These are phyloP conservation scores for Cyclaneusma minus DNA, from an alignment of 2,329 filamentous ascomycete genomes.

Conservation along the genomic window DNA sequence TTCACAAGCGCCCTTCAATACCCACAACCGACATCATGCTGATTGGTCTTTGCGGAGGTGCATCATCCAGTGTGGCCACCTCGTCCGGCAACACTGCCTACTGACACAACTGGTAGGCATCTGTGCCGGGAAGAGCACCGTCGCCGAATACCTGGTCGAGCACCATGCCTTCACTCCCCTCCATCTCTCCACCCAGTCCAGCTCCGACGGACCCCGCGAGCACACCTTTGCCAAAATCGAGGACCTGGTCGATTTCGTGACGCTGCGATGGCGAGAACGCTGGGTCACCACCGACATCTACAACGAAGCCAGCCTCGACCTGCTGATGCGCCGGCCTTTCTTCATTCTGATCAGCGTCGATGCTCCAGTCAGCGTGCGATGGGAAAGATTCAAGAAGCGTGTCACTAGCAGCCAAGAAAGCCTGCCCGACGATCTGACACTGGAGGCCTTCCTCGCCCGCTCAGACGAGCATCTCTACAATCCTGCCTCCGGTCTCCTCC, in stretches of 20 bases:
- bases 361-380: constrained; percentile 72
- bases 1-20: too few relatives aligned
- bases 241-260: constrained; percentile 70
- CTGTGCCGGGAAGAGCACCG: constrained; percentile 81
- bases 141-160: constrained; percentile 74
- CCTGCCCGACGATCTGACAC: constrained; percentile 14
- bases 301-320: constrained; percentile 57
- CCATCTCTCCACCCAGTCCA: constrained; percentile 27
- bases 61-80: constrained; percentile 12
- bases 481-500: constrained; percentile 46
- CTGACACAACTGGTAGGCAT: constrained; percentile 43
- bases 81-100: constrained; percentile 1
- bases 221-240: constrained; percentile 44
- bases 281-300: constrained; percentile 81
- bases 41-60: constrained; percentile 63
- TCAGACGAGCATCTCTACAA: constrained; percentile 67
- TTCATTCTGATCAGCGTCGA: constrained; percentile 89
- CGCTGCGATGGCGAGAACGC: constrained; percentile 63
- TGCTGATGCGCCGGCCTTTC: constrained; percentile 67
- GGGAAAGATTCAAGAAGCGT: constrained; percentile 57
- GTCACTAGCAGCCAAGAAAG: constrained; percentile 10
- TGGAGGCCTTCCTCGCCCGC: constrained; percentile 39
- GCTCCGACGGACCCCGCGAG: constrained; percentile 1
- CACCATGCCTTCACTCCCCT: constrained; percentile 70
- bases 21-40: too few relatives aligned